Base-by-base conservation (phyloP, 805 yeast genomes). In the Zygoascus ofunaensis region DNA sequence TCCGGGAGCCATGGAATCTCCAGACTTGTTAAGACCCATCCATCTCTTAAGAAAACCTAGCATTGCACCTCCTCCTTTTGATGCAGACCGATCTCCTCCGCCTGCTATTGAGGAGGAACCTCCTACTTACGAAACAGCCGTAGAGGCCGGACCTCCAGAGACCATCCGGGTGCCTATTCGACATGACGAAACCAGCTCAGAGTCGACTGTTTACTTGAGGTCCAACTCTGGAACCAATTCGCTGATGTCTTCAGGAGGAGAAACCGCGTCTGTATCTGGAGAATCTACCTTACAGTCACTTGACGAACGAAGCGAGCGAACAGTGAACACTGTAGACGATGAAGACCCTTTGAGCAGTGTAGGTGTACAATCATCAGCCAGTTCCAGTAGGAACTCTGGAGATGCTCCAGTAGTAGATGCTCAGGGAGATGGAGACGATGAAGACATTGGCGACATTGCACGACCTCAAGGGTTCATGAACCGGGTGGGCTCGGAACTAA, bases 1-100 rank as follows among this genome's bases (percentile, higher is more conserved):
- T 23, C 12, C 36, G 17, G 37, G 36, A 20, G 36, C 39, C 7
- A 35, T 39, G 36, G 22, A 26, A 12, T 28, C 45, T 8, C 33
- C 42, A 5, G 38, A 42, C 37, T 26, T 49, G 4, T 26, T 26
- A 12, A 48, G 82, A 28, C 83, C 86, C 0, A 71, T 79, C 21
- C 76, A 73, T 53, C 57, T 75, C 18, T 56, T 74, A 7, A 63
- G 83, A 41, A 64, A 69, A 51, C 84, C 82, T 15, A 69, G 78
- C 4, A 54, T 67, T 32, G 76, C 76, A 34, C 86, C 86, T 3
- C 87, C 86, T 1, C 75, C 84, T 4, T 80, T 81, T 41, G 55
- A 46, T 22, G 49, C 50, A 38, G 55, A 43, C 38, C 43, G 14
- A 41, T 55, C 49, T 7, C 53, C 53, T 12, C 53, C 53, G 8